A percentile compares a stretch with the other conserved stretches of the same genome.
These are phyloP conservation scores for Eucalyptus coolabah DNA, from an alignment of 345 rosid species.

Conservation along the genomic window DNA sequence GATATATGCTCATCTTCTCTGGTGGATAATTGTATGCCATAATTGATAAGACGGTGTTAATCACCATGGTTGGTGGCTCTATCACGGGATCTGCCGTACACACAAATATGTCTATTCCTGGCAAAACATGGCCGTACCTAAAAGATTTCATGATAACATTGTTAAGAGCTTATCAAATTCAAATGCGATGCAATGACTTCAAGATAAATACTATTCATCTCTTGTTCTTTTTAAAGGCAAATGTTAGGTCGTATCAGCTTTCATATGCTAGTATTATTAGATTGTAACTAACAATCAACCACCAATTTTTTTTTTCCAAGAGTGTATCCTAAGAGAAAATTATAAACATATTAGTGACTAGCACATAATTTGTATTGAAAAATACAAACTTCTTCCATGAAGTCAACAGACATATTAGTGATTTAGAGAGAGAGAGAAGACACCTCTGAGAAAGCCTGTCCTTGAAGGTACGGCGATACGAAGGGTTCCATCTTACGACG, in stretches of 20 bases:
- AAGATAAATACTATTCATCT: not conserved
- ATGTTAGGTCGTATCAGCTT: not conserved
- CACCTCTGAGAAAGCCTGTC: too few relatives aligned
- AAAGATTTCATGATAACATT: not conserved
- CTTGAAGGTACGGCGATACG: too few relatives aligned
- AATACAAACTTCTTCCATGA: too few relatives aligned
- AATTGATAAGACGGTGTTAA: conserved; percentile 55
- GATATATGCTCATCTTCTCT: conserved; percentile 41
- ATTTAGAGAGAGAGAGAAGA: too few relatives aligned
- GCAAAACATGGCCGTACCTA: conserved; percentile 22
- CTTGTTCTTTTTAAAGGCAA: not conserved
- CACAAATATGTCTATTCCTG: conserved; percentile 52
- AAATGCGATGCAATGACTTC: not conserved
- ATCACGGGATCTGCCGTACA: conserved; percentile 68
- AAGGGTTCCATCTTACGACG: too few relatives aligned
- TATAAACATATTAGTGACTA: too few relatives aligned
- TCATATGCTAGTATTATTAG: not conserved
- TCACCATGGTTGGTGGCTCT: conserved; percentile 73
- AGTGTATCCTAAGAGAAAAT: too few relatives aligned
- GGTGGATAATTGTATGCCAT: conserved; percentile 52
- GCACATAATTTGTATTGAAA: too few relatives aligned
- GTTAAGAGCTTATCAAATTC: not conserved
- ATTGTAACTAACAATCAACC: not conserved
- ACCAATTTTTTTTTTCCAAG: not conserved
- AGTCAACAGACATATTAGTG: too few relatives aligned